Percentiles rank a stretch among this genome's conserved stretches.
phyloP scores from a whole-genome alignment of 805 yeast genomes.

The Yarrowia porcina region DNA sequence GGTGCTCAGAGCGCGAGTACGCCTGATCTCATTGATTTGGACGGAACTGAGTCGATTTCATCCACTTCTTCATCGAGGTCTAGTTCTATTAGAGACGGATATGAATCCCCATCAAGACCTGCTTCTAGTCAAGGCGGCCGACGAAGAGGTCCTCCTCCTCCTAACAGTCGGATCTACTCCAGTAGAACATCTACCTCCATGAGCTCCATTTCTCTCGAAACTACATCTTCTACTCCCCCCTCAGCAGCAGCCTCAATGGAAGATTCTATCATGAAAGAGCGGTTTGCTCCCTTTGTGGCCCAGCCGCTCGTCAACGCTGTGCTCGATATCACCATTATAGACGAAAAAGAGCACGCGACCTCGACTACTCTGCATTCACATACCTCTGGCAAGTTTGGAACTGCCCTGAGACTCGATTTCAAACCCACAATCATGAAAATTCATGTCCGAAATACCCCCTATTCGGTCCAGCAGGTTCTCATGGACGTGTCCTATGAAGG shows the following conservation, averaged over 20 bases:
- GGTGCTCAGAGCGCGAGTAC: background rate
- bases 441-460: conserved; percentile 33
- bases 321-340: conserved; percentile 55
- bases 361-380: conserved; percentile 46
- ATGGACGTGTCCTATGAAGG: conserved; percentile 47
- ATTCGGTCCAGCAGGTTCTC: conserved; percentile 37
- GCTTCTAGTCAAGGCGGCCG: background rate
- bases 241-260: too few species aligned
- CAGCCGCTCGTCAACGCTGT: conserved; percentile 57
- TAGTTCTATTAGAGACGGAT: background rate
- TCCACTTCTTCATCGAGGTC: background rate
- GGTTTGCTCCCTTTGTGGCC: conserved; percentile 70
- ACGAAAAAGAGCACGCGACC: conserved; percentile 36
- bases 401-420: conserved; percentile 53
- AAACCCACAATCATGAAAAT: conserved; percentile 52
- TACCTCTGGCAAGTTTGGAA: conserved; percentile 61
- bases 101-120: background rate
- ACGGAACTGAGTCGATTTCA: background rate
- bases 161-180: background rate
- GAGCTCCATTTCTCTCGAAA: too few species aligned
- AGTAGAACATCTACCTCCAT: background rate
- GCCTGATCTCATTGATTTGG: conserved; percentile 4
- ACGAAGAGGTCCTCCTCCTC: background rate
- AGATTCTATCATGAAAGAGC: conserved; percentile 55
- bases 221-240: too few species aligned